Conservation (phyloP, 257 asterid genomes). For the Penstemon barbatus region DNA sequence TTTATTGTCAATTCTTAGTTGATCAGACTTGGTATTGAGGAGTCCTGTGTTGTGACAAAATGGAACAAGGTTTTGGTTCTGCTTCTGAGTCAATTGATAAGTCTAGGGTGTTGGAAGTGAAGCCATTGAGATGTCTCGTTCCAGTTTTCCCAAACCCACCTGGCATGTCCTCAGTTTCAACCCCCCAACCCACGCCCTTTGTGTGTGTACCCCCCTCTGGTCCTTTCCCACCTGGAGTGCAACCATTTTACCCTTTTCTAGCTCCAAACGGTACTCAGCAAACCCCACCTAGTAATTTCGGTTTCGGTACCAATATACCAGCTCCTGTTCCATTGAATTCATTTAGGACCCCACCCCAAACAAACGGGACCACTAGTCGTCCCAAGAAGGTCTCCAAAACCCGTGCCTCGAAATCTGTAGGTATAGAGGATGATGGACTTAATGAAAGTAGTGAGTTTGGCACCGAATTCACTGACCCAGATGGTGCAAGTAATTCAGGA, state of each 20-base stretch:
- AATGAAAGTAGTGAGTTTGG: conserved; percentile 39
- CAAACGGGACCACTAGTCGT: conserved; percentile 51
- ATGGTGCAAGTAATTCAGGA: conserved; percentile 42
- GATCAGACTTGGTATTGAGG: conserved; percentile 18
- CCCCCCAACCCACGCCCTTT: conserved; percentile 75
- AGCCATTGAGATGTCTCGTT: conserved; percentile 72
- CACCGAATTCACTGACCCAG: conserved; percentile 32
- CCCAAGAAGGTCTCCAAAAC: conserved; percentile 37
- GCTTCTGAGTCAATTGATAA: conserved; percentile 59
- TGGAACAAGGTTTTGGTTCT: conserved; percentile 70
- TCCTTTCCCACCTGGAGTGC: conserved; percentile 87
- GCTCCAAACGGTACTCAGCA: conserved; percentile 42
- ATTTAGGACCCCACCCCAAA: conserved; percentile 59
- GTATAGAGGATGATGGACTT: conserved; percentile 52
- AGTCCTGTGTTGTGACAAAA: conserved; percentile 33
- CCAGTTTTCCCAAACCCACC: conserved; percentile 74
- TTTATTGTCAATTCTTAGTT: conserved; percentile 6
- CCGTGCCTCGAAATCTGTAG: conserved; percentile 33
- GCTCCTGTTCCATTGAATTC: conserved; percentile 75
- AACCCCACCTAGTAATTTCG: conserved; percentile 32
- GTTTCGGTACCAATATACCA: conserved; percentile 41
- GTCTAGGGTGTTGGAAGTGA: conserved; percentile 74
- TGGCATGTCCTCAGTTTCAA: conserved; percentile 47
- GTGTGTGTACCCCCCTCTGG: conserved; percentile 90
- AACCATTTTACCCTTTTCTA: conserved; percentile 82